These are phyloP conservation scores for Dissophora globulifera DNA, from an alignment of 192 early-diverging fungal species.

Conservation along the genomic window DNA sequence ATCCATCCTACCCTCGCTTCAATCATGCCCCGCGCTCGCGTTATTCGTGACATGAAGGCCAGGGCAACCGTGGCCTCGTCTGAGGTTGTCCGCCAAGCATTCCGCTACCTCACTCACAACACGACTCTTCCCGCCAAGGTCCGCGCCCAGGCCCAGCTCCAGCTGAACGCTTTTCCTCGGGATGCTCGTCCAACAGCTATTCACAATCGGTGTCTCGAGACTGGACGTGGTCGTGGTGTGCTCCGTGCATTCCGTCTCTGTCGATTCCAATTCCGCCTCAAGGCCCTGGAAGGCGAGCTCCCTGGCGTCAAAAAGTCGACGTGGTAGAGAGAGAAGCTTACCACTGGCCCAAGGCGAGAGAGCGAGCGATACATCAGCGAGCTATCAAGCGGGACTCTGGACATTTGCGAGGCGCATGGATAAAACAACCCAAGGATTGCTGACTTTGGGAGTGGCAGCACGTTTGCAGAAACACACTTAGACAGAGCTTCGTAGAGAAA, in stretches of 20 bases:
- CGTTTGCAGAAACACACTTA: too few relatives aligned
- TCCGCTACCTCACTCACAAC: constrained; percentile 81
- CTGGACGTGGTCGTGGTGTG: constrained; percentile 80
- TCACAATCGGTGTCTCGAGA: constrained; percentile 78
- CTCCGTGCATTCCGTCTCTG: constrained; percentile 80
- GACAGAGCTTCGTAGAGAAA: too few relatives aligned
- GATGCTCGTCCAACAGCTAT: constrained; percentile 72
- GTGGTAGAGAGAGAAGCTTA: constrained; percentile 71
- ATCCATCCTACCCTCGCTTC: background rate
- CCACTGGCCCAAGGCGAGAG: too few relatives aligned
- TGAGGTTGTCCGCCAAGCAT: constrained; percentile 79
- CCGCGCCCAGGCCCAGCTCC: constrained; percentile 82
- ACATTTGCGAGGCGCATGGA: too few relatives aligned
- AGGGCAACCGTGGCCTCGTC: constrained; percentile 71
- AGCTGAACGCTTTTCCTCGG: constrained; percentile 72
- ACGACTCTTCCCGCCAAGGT: constrained; percentile 76
- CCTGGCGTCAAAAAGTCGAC: constrained; percentile 84
- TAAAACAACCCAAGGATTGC: too few relatives aligned
- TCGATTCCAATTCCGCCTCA: constrained; percentile 82
- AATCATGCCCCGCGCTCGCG: constrained; percentile 50
- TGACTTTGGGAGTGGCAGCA: too few relatives aligned
- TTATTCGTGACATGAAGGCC: constrained; percentile 79
- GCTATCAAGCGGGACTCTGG: too few relatives aligned
- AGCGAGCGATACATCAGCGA: too few relatives aligned
- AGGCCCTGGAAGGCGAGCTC: constrained; percentile 81